Base-by-base conservation (phyloP, 192 early-diverging fungal species). In the Coemansia sp. region DNA sequence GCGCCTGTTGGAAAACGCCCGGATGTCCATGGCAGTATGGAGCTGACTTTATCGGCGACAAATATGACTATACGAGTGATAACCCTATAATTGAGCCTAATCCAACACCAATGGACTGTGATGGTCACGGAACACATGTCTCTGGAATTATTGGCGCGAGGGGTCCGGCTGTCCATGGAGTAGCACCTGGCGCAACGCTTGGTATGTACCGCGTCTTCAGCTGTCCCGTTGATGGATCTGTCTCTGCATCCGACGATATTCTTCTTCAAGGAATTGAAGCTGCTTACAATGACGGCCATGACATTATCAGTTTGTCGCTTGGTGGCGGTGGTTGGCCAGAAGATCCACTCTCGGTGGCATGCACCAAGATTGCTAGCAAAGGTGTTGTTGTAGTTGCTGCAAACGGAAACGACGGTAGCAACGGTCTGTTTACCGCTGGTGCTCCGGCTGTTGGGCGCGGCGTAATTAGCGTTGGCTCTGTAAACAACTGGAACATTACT, bases 331-430 rank as follows among this genome's bases (percentile, higher is more conserved):
- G 78, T 8, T 90, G 81, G 80, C 71, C 74, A 0, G 69, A 81
- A 6, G 80, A 73, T 14, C 85, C 86, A 0, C 47, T 70, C 9
- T 64, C 86, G 2, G 51, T 77, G 0, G 57, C 84, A 9, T 81
- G 71, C 22, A 56, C 82, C 43, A 65, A 53, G 1, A 33, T 89
- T 4, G 64, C 71, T 14, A 51, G 64, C 8, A 23, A 62, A 7
- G 88, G 88, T 23, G 62, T 84, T 21, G 58, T 86, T 27, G 81
- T 93, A 12, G 75, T 84, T 47, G 76, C 85, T 19, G 81, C 91
- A 15, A 74, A 77, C 33, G 94, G 94, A 15, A 96, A 96, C 78
- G 81, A 86, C 27, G 92, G 92, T 38, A 33, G 57, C 22, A 63
- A 66, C 23, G 88, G 88, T 0, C 23, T 87, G 1, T 83, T 72